Conservation (phyloP, 2,329 filamentous ascomycete genomes). For the Triangularia setosa region DNA sequence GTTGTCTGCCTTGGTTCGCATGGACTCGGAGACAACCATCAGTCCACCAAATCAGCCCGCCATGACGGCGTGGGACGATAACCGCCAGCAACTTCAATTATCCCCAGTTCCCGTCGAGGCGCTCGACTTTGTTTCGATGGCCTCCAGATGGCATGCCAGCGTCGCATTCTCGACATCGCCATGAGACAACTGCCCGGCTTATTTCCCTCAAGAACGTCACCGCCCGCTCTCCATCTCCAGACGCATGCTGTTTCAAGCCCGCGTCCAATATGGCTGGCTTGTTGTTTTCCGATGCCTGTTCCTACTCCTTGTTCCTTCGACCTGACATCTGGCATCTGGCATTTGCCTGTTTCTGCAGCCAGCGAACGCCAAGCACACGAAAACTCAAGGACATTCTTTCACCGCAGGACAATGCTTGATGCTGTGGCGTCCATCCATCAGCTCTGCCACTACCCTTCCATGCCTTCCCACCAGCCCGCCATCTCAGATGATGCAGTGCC, state of each 20-base stretch:
- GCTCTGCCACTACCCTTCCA: too few species aligned
- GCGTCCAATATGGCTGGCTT: background rate
- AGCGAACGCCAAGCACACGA: too few species aligned
- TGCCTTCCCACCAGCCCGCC: background rate
- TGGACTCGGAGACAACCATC: background rate
- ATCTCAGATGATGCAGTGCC: background rate
- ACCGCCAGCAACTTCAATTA: background rate
- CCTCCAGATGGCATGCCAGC: background rate
- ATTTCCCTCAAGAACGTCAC: background rate
- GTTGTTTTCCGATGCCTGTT: too few species aligned
- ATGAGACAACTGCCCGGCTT: constrained; percentile 3
- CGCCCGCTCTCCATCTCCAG: background rate
- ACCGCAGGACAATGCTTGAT: background rate
- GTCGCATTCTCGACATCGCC: constrained; percentile 2
- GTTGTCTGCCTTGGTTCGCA: too few species aligned
- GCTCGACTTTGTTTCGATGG: background rate
- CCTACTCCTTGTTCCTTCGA: too few species aligned
- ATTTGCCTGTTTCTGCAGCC: too few species aligned
- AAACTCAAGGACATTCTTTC: background rate
- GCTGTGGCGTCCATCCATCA: background rate
- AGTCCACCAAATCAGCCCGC: background rate
- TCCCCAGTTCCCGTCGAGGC: background rate
- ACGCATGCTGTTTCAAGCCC: constrained; percentile 2
- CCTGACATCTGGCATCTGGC: background rate
- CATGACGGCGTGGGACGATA: background rate